Conservation (phyloP, 768 basidiomycete species). For the Gautieria morchelliformis region DNA sequence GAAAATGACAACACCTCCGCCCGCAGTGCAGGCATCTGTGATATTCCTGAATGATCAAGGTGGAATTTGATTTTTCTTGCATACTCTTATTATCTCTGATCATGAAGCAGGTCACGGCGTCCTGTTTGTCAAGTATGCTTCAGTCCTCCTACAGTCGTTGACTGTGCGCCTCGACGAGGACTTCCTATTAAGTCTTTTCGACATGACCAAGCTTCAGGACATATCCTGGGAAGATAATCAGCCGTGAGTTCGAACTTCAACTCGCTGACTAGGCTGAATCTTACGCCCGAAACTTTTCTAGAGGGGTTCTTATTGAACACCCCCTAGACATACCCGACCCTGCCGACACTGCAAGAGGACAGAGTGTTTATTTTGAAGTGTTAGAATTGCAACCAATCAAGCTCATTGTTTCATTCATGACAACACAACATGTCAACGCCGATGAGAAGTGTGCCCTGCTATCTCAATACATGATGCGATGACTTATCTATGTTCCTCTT, state of each 20-base stretch:
- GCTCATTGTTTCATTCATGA: slow-evolving; percentile 91
- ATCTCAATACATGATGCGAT: too few relatives aligned
- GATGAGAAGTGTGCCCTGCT: slow-evolving; percentile 70
- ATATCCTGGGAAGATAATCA: slow-evolving; percentile 72
- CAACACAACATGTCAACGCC: slow-evolving; percentile 86
- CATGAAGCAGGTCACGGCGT: slow-evolving; percentile 80
- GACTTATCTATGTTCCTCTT: not conserved
- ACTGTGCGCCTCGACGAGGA: slow-evolving; percentile 98
- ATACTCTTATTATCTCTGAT: not conserved
- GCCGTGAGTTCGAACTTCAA: slow-evolving; percentile 19
- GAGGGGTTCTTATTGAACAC: slow-evolving; percentile 58
- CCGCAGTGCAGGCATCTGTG: slow-evolving; percentile 81
- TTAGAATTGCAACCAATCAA: slow-evolving; percentile 92
- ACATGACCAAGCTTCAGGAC: slow-evolving; percentile 87
- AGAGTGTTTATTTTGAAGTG: slow-evolving; percentile 90
- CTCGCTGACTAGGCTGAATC: not conserved
- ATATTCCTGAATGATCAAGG: slow-evolving; percentile 92
- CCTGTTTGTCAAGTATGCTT: slow-evolving; percentile 95
- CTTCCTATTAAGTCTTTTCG: slow-evolving; percentile 83
- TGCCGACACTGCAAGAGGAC: slow-evolving; percentile 50
- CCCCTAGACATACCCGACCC: slow-evolving; percentile 65
- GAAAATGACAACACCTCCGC: slow-evolving; percentile 68
- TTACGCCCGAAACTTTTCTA: slow-evolving; percentile 17
- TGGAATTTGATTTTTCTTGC: slow-evolving; percentile 21
- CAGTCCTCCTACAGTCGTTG: slow-evolving; percentile 84